Evolutionary conservation across 768 basidiomycete species (phyloP).

Genomic region (Rhodosporidiobolus sp.): DNA sequence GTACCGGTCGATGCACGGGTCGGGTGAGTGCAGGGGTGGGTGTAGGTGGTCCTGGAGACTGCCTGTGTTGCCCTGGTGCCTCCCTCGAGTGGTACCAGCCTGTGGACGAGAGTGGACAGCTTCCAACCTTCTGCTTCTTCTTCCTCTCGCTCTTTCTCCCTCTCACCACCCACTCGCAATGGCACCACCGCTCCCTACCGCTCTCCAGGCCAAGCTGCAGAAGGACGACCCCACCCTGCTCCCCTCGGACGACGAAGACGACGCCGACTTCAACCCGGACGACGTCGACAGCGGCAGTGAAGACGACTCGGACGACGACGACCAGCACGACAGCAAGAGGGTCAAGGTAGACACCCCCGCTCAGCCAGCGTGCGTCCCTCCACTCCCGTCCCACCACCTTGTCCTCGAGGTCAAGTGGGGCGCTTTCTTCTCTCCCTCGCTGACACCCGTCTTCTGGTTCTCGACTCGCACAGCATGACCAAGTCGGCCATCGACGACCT

Average conservation of each 20-base stretch:
- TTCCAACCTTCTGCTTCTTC: background rate
- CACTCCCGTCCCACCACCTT: background rate
- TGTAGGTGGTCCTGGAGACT: too few species aligned
- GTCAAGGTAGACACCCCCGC: background rate
- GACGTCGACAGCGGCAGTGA: background rate
- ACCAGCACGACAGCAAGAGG: background rate
- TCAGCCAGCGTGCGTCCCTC: constrained; percentile 11
- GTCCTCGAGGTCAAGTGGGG: background rate
- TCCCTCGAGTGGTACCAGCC: too few species aligned
- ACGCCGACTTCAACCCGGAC: constrained; percentile 21
- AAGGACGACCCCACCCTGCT: constrained; percentile 23
- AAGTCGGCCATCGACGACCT: constrained; percentile 37
- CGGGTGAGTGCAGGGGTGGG: too few species aligned
- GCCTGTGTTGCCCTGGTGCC: too few species aligned
- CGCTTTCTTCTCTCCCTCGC: background rate
- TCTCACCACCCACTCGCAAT: background rate
- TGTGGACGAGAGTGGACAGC: background rate
- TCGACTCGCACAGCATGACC: constrained; percentile 9
- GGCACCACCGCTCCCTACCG: constrained; percentile 16
- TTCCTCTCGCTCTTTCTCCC: too few species aligned
- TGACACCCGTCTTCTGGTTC: background rate
- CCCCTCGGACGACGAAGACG: constrained; percentile 36
- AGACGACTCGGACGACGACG: constrained; percentile 17
- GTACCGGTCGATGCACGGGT: too few species aligned
- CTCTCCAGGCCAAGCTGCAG: background rate